Conservation (phyloP, 257 asterid genomes). For the Solanum okadae region DNA sequence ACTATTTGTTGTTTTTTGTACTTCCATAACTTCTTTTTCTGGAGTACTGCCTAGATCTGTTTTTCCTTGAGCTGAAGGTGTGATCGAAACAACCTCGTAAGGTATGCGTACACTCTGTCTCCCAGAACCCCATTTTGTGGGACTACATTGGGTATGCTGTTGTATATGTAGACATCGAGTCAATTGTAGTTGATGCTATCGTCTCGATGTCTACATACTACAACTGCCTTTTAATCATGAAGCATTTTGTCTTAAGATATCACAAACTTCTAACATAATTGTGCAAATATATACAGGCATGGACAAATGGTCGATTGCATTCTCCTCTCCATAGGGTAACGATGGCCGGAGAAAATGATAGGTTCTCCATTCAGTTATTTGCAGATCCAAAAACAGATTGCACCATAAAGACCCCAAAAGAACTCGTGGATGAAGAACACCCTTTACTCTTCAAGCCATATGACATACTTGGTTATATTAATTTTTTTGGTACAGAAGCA, state of each 20-base stretch:
- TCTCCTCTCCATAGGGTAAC: background rate
- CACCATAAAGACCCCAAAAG: background rate
- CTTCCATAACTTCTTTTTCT: too few species aligned
- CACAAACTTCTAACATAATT: background rate
- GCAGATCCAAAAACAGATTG: background rate
- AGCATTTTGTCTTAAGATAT: too few species aligned
- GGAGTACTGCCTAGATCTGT: too few species aligned
- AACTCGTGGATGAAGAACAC: background rate
- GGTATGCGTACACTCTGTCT: background rate
- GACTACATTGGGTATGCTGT: background rate
- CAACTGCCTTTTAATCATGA: too few species aligned
- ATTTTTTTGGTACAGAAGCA: background rate
- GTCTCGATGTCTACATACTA: background rate
- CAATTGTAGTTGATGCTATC: background rate
- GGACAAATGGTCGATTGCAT: background rate
- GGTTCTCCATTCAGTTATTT: background rate
- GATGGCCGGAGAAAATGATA: background rate
- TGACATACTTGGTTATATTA: background rate
- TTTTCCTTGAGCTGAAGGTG: background rate
- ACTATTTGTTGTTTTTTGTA: too few species aligned
- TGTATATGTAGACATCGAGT: background rate
- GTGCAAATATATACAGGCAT: background rate
- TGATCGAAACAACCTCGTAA: background rate
- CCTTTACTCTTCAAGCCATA: background rate
- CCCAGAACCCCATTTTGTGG: background rate